Percentiles rank a stretch among this genome's conserved stretches.
Evolutionary conservation across 306 rosid species (phyloP).

Genomic region (Medicago arabica): DNA sequence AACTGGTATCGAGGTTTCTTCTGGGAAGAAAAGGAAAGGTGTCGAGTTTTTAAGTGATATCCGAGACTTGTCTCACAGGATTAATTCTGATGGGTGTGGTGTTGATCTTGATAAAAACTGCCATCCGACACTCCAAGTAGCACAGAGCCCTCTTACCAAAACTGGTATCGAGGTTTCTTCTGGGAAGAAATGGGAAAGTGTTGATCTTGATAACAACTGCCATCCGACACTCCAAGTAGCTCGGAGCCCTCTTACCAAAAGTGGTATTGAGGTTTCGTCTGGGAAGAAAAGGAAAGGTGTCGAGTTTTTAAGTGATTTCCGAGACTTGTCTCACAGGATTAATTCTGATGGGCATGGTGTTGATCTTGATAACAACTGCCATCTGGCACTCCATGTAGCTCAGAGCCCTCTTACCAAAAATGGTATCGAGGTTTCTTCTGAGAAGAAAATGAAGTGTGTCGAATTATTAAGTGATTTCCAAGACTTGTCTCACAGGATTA

Average conservation of each 20-base stretch:
- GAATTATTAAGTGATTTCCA: conserved; percentile 40
- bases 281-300: conserved; percentile 65
- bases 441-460: conserved; percentile 60
- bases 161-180: conserved; percentile 50
- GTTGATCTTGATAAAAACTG: conserved; percentile 41
- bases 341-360: conserved; percentile 38
- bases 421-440: conserved; percentile 52
- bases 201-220: conserved; percentile 42
- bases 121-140: conserved; percentile 40
- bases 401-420: conserved; percentile 43
- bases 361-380: conserved; percentile 43
- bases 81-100: conserved; percentile 40
- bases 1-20: conserved; percentile 48
- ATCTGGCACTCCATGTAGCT: conserved; percentile 40
- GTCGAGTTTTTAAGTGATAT: conserved; percentile 34
- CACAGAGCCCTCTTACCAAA: conserved; percentile 44
- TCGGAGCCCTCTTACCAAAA: conserved; percentile 43
- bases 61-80: conserved; percentile 47
- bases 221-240: conserved; percentile 40
- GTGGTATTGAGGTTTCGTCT: conserved; percentile 49
- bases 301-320: conserved; percentile 25
- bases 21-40: conserved; percentile 67
- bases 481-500: conserved; percentile 47
- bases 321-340: conserved; percentile 30
- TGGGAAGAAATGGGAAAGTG: conserved; percentile 48